phyloP scores from a whole-genome alignment of 345 rosid species.

The Euphorbia peplus region DNA sequence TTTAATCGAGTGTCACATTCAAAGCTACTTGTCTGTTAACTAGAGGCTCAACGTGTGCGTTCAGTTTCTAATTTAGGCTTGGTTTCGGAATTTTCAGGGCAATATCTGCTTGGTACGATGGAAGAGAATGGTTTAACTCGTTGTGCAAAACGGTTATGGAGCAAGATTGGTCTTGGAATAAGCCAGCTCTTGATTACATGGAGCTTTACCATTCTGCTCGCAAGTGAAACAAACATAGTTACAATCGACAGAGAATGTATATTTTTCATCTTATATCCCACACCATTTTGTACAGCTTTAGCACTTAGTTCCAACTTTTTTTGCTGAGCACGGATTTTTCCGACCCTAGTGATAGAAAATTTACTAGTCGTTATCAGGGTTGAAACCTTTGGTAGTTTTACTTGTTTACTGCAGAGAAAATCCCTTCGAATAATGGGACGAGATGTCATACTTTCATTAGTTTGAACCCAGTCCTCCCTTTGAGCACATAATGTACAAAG shows the following conservation, averaged over 20 bases:
- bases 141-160: slow-evolving; percentile 85
- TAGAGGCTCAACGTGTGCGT: not conserved
- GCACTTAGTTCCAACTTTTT: not conserved
- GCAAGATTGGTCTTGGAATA: slow-evolving; percentile 99
- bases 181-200: slow-evolving; percentile 91
- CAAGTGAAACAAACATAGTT: slow-evolving; percentile 36
- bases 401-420: too few species aligned
- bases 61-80: too few species aligned
- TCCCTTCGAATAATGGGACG: slow-evolving; percentile 13
- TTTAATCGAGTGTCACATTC: too few species aligned
- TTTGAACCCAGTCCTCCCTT: slow-evolving; percentile 18
- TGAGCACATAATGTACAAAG: slow-evolving; percentile 15
- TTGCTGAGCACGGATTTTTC: not conserved
- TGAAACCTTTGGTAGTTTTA: too few species aligned
- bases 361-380: too few species aligned
- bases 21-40: not conserved
- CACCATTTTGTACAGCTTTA: slow-evolving; percentile 37
- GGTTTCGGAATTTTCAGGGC: slow-evolving; percentile 67
- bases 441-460: slow-evolving; percentile 8
- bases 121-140: slow-evolving; percentile 68
- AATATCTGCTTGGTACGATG: slow-evolving; percentile 68
- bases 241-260: not conserved
- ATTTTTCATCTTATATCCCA: too few species aligned
- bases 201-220: slow-evolving; percentile 89
- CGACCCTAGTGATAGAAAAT: slow-evolving; percentile 8